Percentiles rank a stretch among this genome's conserved stretches.
These are phyloP conservation scores for Thelonectria blattea DNA, from an alignment of 2,329 filamentous ascomycete species.

Conservation along the genomic window DNA sequence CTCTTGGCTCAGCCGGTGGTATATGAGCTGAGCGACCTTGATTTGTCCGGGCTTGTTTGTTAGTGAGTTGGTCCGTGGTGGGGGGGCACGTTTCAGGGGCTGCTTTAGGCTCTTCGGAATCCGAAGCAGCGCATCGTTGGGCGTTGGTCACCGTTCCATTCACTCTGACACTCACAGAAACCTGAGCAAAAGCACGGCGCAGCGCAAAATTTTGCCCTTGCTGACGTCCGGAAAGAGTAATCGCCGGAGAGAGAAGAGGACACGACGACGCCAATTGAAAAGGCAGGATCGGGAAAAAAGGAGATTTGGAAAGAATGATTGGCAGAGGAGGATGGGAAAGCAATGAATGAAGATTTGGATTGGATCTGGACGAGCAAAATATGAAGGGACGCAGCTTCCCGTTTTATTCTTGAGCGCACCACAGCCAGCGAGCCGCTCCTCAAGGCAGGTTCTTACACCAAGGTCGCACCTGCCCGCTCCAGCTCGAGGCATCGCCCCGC, in stretches of 20 bases:
- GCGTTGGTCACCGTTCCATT: no score
- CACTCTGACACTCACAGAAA: no score
- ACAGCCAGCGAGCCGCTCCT: not conserved
- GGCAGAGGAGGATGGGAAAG: not conserved
- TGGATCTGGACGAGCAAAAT: slow-evolving; percentile 7
- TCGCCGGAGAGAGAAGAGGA: slow-evolving; percentile 29
- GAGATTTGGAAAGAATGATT: not conserved
- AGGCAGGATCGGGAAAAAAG: slow-evolving; percentile 9
- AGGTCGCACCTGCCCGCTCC: not conserved
- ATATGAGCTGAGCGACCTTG: slow-evolving; percentile 3
- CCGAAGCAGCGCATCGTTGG: no score
- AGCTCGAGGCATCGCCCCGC: slow-evolving; percentile 15
- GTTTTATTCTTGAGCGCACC: slow-evolving; percentile 13
- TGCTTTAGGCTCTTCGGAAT: not conserved
- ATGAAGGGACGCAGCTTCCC: slow-evolving; percentile 2
- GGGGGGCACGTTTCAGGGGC: slow-evolving; percentile 27
- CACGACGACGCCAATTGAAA: slow-evolving; percentile 25
- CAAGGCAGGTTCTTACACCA: not conserved
- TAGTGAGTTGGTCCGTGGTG: slow-evolving; percentile 20
- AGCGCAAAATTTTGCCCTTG: slow-evolving; percentile 2
- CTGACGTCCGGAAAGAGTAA: slow-evolving; percentile 33
- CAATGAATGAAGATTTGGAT: not conserved
- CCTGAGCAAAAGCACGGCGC: not conserved
- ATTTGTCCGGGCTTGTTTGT: slow-evolving; percentile 11
- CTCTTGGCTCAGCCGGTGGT: slow-evolving; percentile 5